These are phyloP conservation scores for Nicotiana noctiflora DNA, from an alignment of 257 asterid species.

Conservation along the genomic window DNA sequence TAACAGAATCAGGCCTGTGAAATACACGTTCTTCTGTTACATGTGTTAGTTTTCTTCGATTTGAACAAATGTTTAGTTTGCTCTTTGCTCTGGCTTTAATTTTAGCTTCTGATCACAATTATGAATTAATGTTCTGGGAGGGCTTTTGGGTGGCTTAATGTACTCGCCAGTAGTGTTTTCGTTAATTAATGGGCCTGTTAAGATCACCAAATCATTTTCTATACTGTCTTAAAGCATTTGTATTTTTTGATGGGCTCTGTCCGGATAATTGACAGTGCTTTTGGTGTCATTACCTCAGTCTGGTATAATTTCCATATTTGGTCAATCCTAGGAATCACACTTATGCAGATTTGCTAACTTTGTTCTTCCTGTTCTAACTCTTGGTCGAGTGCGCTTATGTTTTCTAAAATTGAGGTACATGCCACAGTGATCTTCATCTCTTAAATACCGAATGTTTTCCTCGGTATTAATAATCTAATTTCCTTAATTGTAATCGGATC, in stretches of 20 bases:
- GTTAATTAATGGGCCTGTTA: background rate
- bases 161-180: background rate
- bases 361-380: background rate
- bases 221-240: background rate
- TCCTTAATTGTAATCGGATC: background rate
- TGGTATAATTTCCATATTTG: background rate
- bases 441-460: background rate
- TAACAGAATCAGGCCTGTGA: background rate
- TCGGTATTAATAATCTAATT: background rate
- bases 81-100: background rate
- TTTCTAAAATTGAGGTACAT: background rate
- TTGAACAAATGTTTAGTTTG: background rate
- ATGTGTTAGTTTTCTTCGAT: background rate
- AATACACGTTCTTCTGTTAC: background rate
- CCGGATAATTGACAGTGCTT: background rate
- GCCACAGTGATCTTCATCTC: background rate
- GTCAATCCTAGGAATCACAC: background rate
- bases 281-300: background rate
- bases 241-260: background rate
- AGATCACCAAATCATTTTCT: background rate
- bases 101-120: background rate
- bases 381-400: background rate
- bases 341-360: background rate
- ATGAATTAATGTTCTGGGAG: background rate
- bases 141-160: background rate